These are phyloP conservation scores for Lathyrus aphaca DNA, from an alignment of 306 rosid genomes.

Conservation along the genomic window DNA sequence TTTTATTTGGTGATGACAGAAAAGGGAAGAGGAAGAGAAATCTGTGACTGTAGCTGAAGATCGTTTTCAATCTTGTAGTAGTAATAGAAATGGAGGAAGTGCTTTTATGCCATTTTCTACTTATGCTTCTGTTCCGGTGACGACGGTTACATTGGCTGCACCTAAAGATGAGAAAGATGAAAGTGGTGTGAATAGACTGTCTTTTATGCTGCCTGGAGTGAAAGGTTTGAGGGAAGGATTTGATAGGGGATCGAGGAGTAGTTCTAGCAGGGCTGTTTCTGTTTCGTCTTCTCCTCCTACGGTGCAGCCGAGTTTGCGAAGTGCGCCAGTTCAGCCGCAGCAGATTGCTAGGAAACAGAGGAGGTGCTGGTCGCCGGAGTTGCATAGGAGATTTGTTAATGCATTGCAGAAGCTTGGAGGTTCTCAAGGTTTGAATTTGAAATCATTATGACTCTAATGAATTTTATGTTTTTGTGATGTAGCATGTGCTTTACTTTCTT, in stretches of 20 bases:
- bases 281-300: constrained; percentile 58
- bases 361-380: constrained; percentile 96
- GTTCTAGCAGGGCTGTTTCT: constrained; percentile 51
- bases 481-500: constrained; percentile 25
- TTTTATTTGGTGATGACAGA: constrained; percentile 47
- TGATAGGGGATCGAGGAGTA: constrained; percentile 57
- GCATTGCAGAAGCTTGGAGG: constrained; percentile 98
- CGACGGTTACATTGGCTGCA: constrained; percentile 31
- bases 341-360: constrained; percentile 79
- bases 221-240: constrained; percentile 64
- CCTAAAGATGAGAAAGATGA: constrained; percentile 75
- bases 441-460: neutral
- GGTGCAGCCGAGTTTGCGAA: constrained; percentile 48
- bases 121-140: constrained; percentile 51
- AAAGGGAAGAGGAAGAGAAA: constrained; percentile 50
- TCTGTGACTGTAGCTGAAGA: constrained; percentile 49
- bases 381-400: constrained; percentile 81
- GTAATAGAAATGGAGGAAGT: constrained; percentile 52
- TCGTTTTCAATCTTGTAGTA: constrained; percentile 57
- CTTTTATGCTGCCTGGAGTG: constrained; percentile 63
- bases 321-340: constrained; percentile 51
- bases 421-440: constrained; percentile 76
- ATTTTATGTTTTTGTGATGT: constrained; percentile 12
- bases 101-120: constrained; percentile 64
- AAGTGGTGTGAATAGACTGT: constrained; percentile 58